A percentile compares a stretch with the other conserved stretches of the same genome.
Conservation (phyloP, 2,329 filamentous ascomycete species). For the Talaromyces sp. region DNA sequence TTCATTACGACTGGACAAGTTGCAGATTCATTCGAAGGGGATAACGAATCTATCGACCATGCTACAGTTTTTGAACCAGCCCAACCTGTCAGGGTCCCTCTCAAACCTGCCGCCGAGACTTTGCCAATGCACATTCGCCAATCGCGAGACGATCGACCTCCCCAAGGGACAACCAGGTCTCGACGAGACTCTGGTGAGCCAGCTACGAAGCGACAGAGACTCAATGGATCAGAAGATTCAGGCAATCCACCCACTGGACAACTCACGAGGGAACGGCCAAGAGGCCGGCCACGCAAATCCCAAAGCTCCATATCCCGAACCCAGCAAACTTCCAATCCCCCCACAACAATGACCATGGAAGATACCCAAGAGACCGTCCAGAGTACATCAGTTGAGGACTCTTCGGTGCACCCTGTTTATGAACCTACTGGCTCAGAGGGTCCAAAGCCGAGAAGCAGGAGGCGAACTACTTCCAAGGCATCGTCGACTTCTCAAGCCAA, state of each 20-base stretch:
- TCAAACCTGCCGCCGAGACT: conserved; percentile 16
- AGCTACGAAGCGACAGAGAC: conserved; percentile 26
- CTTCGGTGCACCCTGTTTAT: neutral
- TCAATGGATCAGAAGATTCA: conserved; percentile 14
- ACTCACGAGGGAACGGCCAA: neutral
- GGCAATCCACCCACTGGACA: neutral
- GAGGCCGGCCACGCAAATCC: neutral
- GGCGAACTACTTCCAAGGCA: neutral
- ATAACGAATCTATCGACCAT: conserved; percentile 23
- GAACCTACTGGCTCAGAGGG: neutral
- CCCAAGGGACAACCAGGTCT: neutral
- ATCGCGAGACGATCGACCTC: neutral
- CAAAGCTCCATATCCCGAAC: neutral
- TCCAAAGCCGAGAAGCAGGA: neutral
- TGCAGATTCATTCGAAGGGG: conserved; percentile 26
- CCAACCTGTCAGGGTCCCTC: conserved; percentile 20
- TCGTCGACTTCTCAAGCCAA: neutral
- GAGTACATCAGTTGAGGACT: neutral
- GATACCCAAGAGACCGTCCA: neutral
- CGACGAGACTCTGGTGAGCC: conserved; percentile 15
- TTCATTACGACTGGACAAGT: conserved; percentile 22
- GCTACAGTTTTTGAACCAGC: conserved; percentile 15
- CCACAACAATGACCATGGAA: neutral
- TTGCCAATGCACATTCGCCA: neutral
- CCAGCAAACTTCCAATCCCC: neutral